Conservation (phyloP, 2,329 filamentous ascomycete species). For the Paecilomyces variotii region DNA sequence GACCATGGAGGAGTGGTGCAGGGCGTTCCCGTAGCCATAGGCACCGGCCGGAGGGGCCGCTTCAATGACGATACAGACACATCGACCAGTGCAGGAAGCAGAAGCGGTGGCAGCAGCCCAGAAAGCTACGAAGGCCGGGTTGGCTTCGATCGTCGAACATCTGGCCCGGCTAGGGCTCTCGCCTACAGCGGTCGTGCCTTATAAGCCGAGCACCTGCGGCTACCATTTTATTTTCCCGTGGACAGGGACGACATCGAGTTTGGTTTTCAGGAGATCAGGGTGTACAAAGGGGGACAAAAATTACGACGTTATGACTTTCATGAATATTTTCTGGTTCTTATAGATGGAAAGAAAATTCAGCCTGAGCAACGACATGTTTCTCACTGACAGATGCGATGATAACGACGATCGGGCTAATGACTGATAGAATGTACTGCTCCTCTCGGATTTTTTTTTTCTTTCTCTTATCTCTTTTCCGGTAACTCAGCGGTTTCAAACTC, state of each 20-base stretch:
- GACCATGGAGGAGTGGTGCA: slow-evolving; percentile 49
- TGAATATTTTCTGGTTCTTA: background rate
- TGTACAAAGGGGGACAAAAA: background rate
- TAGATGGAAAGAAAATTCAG: background rate
- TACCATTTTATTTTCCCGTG: background rate
- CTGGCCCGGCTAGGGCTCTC: slow-evolving; percentile 16
- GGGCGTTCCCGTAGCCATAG: slow-evolving; percentile 57
- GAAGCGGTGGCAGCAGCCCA: slow-evolving; percentile 51
- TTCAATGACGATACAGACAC: slow-evolving; percentile 41
- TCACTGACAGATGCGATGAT: background rate
- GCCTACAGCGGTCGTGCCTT: slow-evolving; percentile 14
- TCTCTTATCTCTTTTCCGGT: background rate
- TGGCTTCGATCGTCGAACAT: slow-evolving; percentile 13
- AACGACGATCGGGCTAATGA: slow-evolving; percentile 1
- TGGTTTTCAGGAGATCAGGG: background rate
- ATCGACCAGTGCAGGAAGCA: slow-evolving; percentile 36
- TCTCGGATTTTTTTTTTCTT: background rate
- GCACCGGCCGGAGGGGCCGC: slow-evolving; percentile 47
- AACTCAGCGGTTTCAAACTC: background rate
- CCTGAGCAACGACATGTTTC: background rate
- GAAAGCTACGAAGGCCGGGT: slow-evolving; percentile 22
- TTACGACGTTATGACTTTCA: slow-evolving; percentile 6
- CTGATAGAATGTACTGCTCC: background rate
- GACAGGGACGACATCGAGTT: background rate
- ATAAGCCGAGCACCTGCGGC: background rate